Evolutionary conservation across 352 stramenopile genomes (phyloP), one percentile per base, ranked within the genome.

Genomic region (Globisporangium iwayamae): DNA sequence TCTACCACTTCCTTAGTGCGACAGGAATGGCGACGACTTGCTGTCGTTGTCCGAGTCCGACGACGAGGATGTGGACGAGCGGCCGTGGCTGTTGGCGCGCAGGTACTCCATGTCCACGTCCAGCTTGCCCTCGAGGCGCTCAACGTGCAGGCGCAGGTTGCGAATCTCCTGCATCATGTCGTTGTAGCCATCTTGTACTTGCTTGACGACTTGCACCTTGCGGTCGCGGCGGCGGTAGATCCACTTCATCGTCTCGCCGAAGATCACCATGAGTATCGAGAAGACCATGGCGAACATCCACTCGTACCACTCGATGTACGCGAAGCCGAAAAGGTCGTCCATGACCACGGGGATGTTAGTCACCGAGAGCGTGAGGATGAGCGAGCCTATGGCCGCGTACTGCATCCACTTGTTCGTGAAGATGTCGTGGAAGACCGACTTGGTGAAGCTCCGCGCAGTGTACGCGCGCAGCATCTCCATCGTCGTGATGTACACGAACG

Each of bases 381-480:
- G 47, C 8, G 78, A 89, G 16, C 80, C 82, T 14, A 89, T 61
- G 36, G 82, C 79, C 25, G 82, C 82, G 68, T 80, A 83, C 57
- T 89, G 79, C 80, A 91, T 89, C 76, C 76, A 91, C 76, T 91
- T 91, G 73, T 91, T 91, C 56, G 76, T 69, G 65, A 89, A 87
- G 52, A 87, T 77, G 59, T 89, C 71, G 41, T 83, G 71, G 63
- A 87, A 91, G 9, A 91, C 72, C 30, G 79, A 86, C 61, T 91
- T 88, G 0, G 78, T 89, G 57, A 91, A 91, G 69, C 80, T 91
- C n/a, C 82, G 78, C 25, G 80, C 82, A 8, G 82, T 91, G 70
- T 90, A 91, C 25, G 82, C 80, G 47, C 82, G 79, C 43, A 91
- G 58, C 62, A 91, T 76, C 52, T 91, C 82, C 80, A 90, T 90